Base-by-base conservation (phyloP, 2,329 filamentous ascomycete genomes). In the Fusarium sororula region DNA sequence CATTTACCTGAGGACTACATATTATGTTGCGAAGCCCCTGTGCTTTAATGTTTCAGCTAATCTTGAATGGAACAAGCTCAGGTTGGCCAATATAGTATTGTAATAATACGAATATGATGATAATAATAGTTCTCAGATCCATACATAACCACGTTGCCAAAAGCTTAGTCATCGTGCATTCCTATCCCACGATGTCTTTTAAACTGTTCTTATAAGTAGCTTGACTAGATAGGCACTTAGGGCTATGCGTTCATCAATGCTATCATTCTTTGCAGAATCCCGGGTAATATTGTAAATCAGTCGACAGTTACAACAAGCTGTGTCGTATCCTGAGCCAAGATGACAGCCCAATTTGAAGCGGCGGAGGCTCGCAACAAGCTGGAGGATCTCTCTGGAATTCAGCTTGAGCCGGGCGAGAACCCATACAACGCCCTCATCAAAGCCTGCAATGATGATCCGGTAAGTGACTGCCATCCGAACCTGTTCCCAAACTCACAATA, bases 351-450 rank as follows among this genome's bases (percentile, higher is more conserved):
- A 57, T 73, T 74, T 15, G 75, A 70, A 57, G 69, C 73, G 13
- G 75, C 83, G 4, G 76, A 87, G 47, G 82, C 83, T 20, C 83
- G 81, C 70, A 88, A 88, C 79, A 87, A 86, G 81, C 79, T 89
- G 17, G 85, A 89, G 77, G 87, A 90, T 59, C 80, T 90, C 32
- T 89, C 88, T 2, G 88, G 88, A 20, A 81, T 89, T 55, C 79
- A 82, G 26, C 77, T 86, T 64, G 80, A 84, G 72, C 85, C 87
- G 0, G 88, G 87, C 51, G 88, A 90, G 79, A 97, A 96, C 75
- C 94, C 94, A 2, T 96, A 95, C 80, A 87, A 93, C 74, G 90
- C 91, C 24, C 84, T 97, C 67, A 93, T 97, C 66, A 82, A 87
- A 47, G 88, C 89, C 15, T 94, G 92, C 79, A 83, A 90, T 54